These are phyloP conservation scores for Apiotrichum sp. DNA, from an alignment of 1,284 basidiomycete species.

Conservation along the genomic window DNA sequence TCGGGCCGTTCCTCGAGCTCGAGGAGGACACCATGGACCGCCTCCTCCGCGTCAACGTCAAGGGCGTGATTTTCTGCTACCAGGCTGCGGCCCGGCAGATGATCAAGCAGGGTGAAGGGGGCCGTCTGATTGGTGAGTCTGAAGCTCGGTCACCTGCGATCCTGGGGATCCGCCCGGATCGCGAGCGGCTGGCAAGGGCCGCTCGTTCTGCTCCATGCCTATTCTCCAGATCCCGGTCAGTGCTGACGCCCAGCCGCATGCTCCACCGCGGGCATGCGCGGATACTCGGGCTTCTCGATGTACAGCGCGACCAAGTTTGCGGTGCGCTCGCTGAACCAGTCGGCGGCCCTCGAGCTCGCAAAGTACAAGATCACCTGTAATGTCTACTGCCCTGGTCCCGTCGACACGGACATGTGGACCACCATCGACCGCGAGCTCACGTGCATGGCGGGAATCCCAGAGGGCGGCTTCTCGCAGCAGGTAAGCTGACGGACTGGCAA, in stretches of 20 bases:
- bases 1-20: constrained; percentile 41
- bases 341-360: constrained; percentile 47
- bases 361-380: constrained; percentile 52
- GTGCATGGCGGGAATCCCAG: background rate
- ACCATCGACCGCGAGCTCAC: constrained; percentile 16
- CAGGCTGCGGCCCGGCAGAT: constrained; percentile 49
- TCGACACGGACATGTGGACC: constrained; percentile 46
- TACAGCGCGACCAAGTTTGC: constrained; percentile 50
- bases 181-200: constrained; percentile 18
- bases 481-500: background rate
- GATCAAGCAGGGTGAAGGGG: constrained; percentile 49
- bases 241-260: constrained; percentile 7
- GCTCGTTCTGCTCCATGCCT: too few species aligned
- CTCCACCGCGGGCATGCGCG: constrained; percentile 10
- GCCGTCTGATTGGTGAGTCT: constrained; percentile 49
- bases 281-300: constrained; percentile 20
- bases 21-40: constrained; percentile 36
- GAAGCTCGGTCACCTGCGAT: constrained; percentile 2
- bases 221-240: background rate
- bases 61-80: constrained; percentile 46
- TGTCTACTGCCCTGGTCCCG: constrained; percentile 52
- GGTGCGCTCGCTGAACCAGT: constrained; percentile 47
- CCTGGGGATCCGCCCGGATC: too few species aligned
- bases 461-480: background rate
- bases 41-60: constrained; percentile 41